Percentiles rank a stretch among this genome's conserved stretches.
Conservation (phyloP, 768 basidiomycete species). For the Leccinum barrowsii region DNA sequence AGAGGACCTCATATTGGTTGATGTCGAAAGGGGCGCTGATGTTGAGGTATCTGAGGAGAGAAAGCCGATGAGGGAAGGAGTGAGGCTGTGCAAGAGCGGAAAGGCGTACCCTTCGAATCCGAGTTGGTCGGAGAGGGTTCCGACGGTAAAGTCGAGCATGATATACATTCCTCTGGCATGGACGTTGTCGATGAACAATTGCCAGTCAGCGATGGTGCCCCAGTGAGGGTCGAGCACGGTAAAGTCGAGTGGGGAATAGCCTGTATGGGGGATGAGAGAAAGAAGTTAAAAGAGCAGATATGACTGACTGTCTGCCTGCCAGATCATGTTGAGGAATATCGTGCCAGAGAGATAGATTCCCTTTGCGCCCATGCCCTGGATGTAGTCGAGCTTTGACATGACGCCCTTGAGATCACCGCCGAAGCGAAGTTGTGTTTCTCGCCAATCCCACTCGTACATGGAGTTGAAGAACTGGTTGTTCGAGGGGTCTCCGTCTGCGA, state of each 20-base stretch:
- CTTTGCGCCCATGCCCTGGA: slow-evolving; percentile 83
- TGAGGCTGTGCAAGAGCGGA: slow-evolving; percentile 2
- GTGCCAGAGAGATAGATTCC: slow-evolving; percentile 92
- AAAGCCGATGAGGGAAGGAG: slow-evolving; percentile 11
- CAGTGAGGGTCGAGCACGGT: slow-evolving; percentile 89
- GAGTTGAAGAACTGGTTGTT: slow-evolving; percentile 90
- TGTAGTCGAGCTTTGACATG: slow-evolving; percentile 72
- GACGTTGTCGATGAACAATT: slow-evolving; percentile 64
- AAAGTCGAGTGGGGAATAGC: slow-evolving; percentile 93
- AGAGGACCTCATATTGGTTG: slow-evolving; percentile 67
- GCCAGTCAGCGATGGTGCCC: slow-evolving; percentile 83
- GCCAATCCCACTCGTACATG: slow-evolving; percentile 77
- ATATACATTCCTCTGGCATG: slow-evolving; percentile 86
- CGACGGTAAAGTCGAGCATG: slow-evolving; percentile 92
- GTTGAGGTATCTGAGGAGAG: slow-evolving; percentile 57
- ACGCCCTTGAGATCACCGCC: slow-evolving; percentile 89
- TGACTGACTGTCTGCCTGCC: slow-evolving; percentile 89
- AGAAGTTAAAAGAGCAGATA: neutral
- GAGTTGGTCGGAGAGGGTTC: slow-evolving; percentile 86
- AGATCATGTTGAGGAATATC: slow-evolving; percentile 92
- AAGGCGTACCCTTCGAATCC: slow-evolving; percentile 73
- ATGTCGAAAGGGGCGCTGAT: slow-evolving; percentile 74
- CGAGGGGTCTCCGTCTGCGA: slow-evolving; percentile 86
- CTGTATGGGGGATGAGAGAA: slow-evolving; percentile 26
- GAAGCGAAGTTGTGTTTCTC: slow-evolving; percentile 84